Base-by-base conservation (phyloP, 2,329 filamentous ascomycete species). In the Blastomyces emzantsi region DNA sequence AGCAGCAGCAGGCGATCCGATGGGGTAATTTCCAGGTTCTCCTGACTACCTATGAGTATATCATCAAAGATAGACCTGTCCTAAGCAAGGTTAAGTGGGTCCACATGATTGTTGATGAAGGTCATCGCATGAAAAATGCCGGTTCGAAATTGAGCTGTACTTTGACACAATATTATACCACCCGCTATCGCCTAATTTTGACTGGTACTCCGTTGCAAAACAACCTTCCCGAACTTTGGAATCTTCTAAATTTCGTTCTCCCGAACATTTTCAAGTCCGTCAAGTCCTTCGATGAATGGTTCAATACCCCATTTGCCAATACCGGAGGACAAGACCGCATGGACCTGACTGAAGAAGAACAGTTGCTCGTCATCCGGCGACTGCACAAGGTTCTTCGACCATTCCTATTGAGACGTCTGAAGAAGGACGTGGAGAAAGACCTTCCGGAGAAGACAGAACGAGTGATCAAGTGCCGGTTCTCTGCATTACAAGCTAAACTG, bases 81-180 rank as follows among this genome's bases (percentile, higher is more conserved):
- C 80, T 99, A 15, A 95, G 90, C 81, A 97, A 97, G 82, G 93
- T 99, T 79, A 97, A 97, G 79, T 99, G 94, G 94, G 89, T 97
- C 71, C 94, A 99, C 79, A 97, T 99, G 94, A 97, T 99, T 71
- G 94, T 99, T 69, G 94, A 99, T 72, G 94, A 99, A 81, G 94
- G 94, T 79, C 94, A 99, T 77, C 92, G 94, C 75, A 99, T 99
- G 94, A 99, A 99, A 85, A 99, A 99, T 77, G 84, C 90, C 39
- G 88, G 94, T 70, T 99, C 94, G 11, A 99, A 99, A 79, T 83
- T 99, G 70, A 97, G 91, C 76, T 91, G 87, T 68, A 97, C 94
- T 4, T 90, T 99, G 68, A 92, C 93, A 47, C 87, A 92, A 66
- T 97, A 97, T 81, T 99, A 99, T 79, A 88, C 84, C 71, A 97